Base-by-base conservation (phyloP, 352 stramenopile species). In the Globisporangium barbulae region DNA sequence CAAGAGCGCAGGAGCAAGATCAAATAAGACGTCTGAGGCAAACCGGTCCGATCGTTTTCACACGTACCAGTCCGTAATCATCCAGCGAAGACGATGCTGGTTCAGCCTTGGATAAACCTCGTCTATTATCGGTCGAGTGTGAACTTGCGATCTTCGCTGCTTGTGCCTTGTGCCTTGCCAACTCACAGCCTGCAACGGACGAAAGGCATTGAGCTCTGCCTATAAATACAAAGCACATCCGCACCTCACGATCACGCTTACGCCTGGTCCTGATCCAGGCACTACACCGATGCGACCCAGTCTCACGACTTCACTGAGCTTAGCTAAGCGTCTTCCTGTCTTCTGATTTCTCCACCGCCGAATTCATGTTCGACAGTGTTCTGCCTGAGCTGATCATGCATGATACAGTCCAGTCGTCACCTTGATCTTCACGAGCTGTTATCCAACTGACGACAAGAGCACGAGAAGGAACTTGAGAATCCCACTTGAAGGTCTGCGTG, bases 171-270 rank as follows among this genome's bases (percentile, higher is more conserved):
- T 48, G 17, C 19, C 17, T n/a, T 22, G 12, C 19, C 39, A 45
- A 45, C 35, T 42, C 1, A 22, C 19, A 48, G 42, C 15, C 17
- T 7, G 42, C 42, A 48, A 48, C 42, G 42, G 42, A 48, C 19
- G 5, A 22, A 48, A 48, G 21, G 45, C 45, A 30, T 30, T 30
- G 45, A 22, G 5, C 45, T 52, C n/a, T 3, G 21, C 45, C 45
- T 52, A 52, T 52, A 25, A 52, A 52, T 52, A 52, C 44, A 21
- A 47, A 47, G n/a, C n/a, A 50, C 45, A 25, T 30, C 45, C 21
- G 17, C 45, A 52, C 45, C 45, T 52, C n/a, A 13, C 45, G 9
- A 8, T 25, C 45, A 8, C 15, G 19, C 5, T 52, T 9, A 7
- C 9, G 21, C 45, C 15, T 9, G 21, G 6, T 30, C 15, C 21